phyloP scores from a whole-genome alignment of 345 rosid species.

The Anastatica hierochuntica region DNA sequence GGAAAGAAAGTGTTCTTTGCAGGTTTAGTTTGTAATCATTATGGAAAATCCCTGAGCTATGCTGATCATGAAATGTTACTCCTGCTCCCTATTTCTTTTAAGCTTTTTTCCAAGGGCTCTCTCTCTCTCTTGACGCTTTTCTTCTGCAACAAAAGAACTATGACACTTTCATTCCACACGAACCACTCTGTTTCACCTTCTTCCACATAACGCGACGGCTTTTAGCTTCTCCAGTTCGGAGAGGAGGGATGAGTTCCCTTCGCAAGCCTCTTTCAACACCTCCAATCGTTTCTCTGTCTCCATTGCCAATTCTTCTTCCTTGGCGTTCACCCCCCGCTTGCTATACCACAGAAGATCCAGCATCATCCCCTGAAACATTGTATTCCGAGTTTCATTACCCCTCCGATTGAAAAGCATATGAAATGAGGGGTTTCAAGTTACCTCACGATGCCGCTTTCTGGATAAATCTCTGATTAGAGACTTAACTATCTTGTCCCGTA shows the following conservation, averaged over 20 bases:
- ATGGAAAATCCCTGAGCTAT: too few relatives aligned
- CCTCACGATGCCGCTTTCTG: slow-evolving; percentile 53
- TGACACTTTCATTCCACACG: too few relatives aligned
- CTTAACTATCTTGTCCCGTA: slow-evolving; percentile 51
- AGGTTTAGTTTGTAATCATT: too few relatives aligned
- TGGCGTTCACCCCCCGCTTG: slow-evolving; percentile 15
- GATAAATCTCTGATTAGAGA: slow-evolving; percentile 66
- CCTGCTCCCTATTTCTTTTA: too few relatives aligned
- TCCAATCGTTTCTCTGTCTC: slow-evolving; percentile 31
- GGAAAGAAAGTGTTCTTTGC: too few relatives aligned
- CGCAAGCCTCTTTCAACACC: slow-evolving; percentile 49
- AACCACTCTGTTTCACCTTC: not conserved
- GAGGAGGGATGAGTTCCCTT: slow-evolving; percentile 49
- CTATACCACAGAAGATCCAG: slow-evolving; percentile 40
- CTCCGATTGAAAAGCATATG: not conserved
- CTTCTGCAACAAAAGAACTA: too few relatives aligned
- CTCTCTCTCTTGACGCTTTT: too few relatives aligned
- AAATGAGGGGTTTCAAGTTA: slow-evolving; percentile 13
- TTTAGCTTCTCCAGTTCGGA: slow-evolving; percentile 50
- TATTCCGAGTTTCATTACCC: not conserved
- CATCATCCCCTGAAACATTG: slow-evolving; percentile 54
- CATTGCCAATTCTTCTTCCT: slow-evolving; percentile 26
- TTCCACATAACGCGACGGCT: not conserved
- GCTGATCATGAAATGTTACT: too few relatives aligned
- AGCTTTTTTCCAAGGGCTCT: too few relatives aligned